Evolutionary conservation across 352 stramenopile species (phyloP).

Genomic region (Globisporangium barbulae): DNA sequence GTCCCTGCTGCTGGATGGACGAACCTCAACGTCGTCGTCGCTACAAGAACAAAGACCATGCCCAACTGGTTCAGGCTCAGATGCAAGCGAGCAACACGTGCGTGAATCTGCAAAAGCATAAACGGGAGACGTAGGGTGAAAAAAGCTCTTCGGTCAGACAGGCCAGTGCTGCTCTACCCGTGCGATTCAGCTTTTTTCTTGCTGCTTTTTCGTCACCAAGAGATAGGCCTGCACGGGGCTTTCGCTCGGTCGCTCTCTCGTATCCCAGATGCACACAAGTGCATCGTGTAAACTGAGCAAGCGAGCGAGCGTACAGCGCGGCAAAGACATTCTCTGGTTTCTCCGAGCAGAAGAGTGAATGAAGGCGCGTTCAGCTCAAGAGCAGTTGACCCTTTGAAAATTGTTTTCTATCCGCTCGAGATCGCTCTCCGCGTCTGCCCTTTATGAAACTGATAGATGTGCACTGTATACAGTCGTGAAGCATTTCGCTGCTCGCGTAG

Average conservation of each 20-base stretch:
- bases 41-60: slow-evolving; percentile 2
- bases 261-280: neutral
- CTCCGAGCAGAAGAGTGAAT: neutral
- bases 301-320: neutral
- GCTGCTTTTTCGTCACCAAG: slow-evolving; percentile 1
- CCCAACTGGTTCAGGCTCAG: neutral
- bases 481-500: neutral
- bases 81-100: neutral
- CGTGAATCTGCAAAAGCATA: neutral
- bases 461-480: neutral
- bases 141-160: neutral
- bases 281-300: neutral
- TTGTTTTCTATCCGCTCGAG: no score
- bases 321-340: no score
- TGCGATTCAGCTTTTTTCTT: slow-evolving; percentile 5
- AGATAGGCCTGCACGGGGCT: neutral
- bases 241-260: neutral
- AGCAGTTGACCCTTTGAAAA: no score
- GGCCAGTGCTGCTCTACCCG: neutral
- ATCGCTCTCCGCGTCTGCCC: no score
- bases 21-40: neutral
- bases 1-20: slow-evolving; percentile 1
- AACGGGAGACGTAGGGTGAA: neutral
- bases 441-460: no score
- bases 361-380: no score